Percentiles rank a stretch among this genome's conserved stretches.
phyloP scores from a whole-genome alignment of 805 yeast genomes.

The Candida oleophila region DNA sequence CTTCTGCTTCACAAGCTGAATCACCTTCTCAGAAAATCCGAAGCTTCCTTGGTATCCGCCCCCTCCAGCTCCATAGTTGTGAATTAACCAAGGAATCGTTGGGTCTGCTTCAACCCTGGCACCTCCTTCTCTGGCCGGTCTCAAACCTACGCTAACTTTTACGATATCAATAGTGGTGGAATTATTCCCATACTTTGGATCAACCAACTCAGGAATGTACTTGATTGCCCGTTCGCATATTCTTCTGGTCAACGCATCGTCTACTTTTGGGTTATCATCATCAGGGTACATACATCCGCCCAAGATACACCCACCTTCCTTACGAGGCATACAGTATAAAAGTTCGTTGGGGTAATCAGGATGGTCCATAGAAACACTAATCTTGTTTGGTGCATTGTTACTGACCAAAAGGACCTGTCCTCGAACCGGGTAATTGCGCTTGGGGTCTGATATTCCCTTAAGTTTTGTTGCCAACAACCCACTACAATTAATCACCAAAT shows the following conservation, averaged over 20 bases:
- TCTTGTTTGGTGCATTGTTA: conserved; percentile 34
- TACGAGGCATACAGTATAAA: conserved; percentile 65
- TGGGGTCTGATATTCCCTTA: conserved; percentile 44
- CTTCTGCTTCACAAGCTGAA: conserved; percentile 27
- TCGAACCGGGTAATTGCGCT: conserved; percentile 48
- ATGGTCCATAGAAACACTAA: conserved; percentile 30
- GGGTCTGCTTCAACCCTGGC: conserved; percentile 33
- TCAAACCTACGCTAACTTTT: conserved; percentile 33
- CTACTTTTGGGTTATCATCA: conserved; percentile 22
- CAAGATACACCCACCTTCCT: conserved; percentile 69
- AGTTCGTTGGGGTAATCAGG: conserved; percentile 40
- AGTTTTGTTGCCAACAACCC: conserved; percentile 50
- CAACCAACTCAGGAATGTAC: conserved; percentile 39
- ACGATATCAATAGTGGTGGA: conserved; percentile 29
- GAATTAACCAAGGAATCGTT: conserved; percentile 43
- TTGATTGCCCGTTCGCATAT: conserved; percentile 45
- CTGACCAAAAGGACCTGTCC: conserved; percentile 59
- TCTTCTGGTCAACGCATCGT: conserved; percentile 46
- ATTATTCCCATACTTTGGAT: conserved; percentile 23
- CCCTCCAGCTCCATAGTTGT: conserved; percentile 73
- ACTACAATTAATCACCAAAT: conserved; percentile 55
- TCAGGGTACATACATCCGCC: conserved; percentile 49
- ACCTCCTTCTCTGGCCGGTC: conserved; percentile 39
- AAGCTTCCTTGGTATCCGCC: conserved; percentile 75
- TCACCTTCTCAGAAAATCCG: conserved; percentile 56